Percentiles rank a stretch among this genome's conserved stretches.
phyloP scores from a whole-genome alignment of 768 basidiomycete species.

The Collybia nuda region DNA sequence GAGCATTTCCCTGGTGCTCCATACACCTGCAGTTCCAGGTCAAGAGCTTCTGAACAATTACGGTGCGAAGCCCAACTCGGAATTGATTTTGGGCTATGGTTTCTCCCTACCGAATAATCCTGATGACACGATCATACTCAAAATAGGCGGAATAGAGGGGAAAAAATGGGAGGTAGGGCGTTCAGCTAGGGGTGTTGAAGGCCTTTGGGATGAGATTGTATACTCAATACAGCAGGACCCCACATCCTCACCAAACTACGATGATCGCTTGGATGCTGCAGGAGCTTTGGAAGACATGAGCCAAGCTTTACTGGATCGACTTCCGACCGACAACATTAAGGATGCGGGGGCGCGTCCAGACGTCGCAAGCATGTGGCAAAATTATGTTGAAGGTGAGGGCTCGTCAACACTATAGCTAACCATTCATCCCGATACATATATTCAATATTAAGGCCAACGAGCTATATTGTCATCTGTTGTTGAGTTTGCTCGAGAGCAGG shows the following conservation, averaged over 20 bases:
- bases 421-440: background rate
- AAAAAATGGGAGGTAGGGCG: slow-evolving; percentile 67
- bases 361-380: slow-evolving; percentile 61
- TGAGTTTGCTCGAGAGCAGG: slow-evolving; percentile 46
- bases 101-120: slow-evolving; percentile 80
- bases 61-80: slow-evolving; percentile 87
- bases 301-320: slow-evolving; percentile 41
- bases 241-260: slow-evolving; percentile 36
- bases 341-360: slow-evolving; percentile 42
- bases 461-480: slow-evolving; percentile 57
- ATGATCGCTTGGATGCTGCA: slow-evolving; percentile 70
- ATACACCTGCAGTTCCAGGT: slow-evolving; percentile 36
- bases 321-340: slow-evolving; percentile 35
- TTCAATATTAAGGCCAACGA: slow-evolving; percentile 45
- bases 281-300: slow-evolving; percentile 70
- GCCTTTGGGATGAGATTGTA: slow-evolving; percentile 59
- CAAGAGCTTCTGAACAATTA: slow-evolving; percentile 88
- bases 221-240: slow-evolving; percentile 24
- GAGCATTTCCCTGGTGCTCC: slow-evolving; percentile 63
- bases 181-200: slow-evolving; percentile 49
- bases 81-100: slow-evolving; percentile 90
- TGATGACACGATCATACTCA: slow-evolving; percentile 84
- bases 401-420: background rate
- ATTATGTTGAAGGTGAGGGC: slow-evolving; percentile 64
- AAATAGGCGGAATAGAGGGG: slow-evolving; percentile 57